Percentiles rank a stretch among this genome's conserved stretches.
Conservation (phyloP, 306 rosid species). For the Vigna hirtella region DNA sequence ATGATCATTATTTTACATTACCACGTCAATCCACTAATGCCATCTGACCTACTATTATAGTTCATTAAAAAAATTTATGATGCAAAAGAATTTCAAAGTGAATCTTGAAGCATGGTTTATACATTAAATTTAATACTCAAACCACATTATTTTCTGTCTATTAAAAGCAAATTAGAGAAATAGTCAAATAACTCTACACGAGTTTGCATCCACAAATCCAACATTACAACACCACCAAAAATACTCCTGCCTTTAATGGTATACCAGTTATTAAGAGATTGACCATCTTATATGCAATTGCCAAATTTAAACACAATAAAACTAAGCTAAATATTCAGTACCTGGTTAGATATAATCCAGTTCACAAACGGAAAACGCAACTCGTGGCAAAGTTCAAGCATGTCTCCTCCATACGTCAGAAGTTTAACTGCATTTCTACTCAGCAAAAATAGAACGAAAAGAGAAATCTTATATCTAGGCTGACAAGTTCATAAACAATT, state of each 20-base stretch:
- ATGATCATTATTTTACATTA: not conserved
- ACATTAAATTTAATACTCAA: slow-evolving; percentile 34
- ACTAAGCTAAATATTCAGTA: slow-evolving; percentile 43
- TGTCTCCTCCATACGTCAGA: slow-evolving; percentile 91
- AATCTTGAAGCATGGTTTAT: slow-evolving; percentile 23
- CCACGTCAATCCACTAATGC: slow-evolving; percentile 5
- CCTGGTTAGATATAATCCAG: slow-evolving; percentile 86
- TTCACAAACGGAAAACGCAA: slow-evolving; percentile 85
- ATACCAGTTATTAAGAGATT: slow-evolving; percentile 38
- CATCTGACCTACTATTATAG: slow-evolving; percentile 6
- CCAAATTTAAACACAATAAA: slow-evolving; percentile 29
- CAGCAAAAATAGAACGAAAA: slow-evolving; percentile 41
- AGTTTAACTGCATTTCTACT: slow-evolving; percentile 91
- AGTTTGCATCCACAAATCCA: slow-evolving; percentile 19
- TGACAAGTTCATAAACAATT: slow-evolving; percentile 30
- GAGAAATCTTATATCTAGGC: slow-evolving; percentile 40
- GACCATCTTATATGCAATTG: slow-evolving; percentile 30
- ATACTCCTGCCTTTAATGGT: slow-evolving; percentile 7
- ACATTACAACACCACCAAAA: not conserved
- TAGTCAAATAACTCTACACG: slow-evolving; percentile 16
- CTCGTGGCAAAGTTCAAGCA: slow-evolving; percentile 93
- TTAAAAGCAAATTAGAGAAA: slow-evolving; percentile 16
- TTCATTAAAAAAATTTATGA: not conserved
- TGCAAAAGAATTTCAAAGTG: slow-evolving; percentile 25
- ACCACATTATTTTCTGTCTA: slow-evolving; percentile 12